Percentiles rank a stretch among this genome's conserved stretches.
These are phyloP conservation scores for Acanthochlamys bracteata DNA, from an alignment of 106 monocot genomes.

Conservation along the genomic window DNA sequence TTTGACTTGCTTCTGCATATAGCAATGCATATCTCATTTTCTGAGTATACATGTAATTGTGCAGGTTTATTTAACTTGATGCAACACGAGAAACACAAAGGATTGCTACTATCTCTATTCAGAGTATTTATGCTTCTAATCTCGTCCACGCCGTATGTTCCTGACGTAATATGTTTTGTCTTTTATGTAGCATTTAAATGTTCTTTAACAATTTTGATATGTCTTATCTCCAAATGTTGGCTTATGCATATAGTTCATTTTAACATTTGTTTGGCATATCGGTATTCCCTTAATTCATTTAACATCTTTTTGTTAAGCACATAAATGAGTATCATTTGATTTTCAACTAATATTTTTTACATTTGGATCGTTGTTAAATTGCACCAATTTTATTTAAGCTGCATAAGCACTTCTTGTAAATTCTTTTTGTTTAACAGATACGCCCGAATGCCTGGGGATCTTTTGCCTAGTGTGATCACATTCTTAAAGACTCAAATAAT, in stretches of 20 bases:
- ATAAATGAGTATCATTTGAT: too few relatives aligned
- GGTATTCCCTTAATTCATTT: background rate
- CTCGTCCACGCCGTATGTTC: conserved; percentile 62
- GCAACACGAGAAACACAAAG: conserved; percentile 41
- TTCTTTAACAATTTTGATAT: conserved; percentile 8
- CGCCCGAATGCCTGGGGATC: conserved; percentile 58
- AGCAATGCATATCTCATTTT: background rate
- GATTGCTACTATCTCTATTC: conserved; percentile 35
- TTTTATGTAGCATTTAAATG: background rate
- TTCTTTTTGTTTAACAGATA: conserved; percentile 35
- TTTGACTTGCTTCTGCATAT: too few relatives aligned
- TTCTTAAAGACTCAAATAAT: conserved; percentile 23
- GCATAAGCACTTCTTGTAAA: too few relatives aligned
- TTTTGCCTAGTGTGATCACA: conserved; percentile 40
- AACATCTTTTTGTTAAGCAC: background rate
- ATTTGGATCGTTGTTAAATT: too few relatives aligned
- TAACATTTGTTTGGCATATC: background rate
- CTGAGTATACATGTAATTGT: conserved; percentile 1
- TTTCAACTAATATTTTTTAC: too few relatives aligned
- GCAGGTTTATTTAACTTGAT: conserved; percentile 58
- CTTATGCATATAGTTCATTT: background rate
- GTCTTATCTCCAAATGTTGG: too few relatives aligned
- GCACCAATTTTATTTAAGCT: too few relatives aligned
- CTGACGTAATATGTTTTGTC: background rate
- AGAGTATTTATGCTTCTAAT: conserved; percentile 61